phyloP scores from a whole-genome alignment of 257 asterid genomes.

The Plantago elongata region DNA sequence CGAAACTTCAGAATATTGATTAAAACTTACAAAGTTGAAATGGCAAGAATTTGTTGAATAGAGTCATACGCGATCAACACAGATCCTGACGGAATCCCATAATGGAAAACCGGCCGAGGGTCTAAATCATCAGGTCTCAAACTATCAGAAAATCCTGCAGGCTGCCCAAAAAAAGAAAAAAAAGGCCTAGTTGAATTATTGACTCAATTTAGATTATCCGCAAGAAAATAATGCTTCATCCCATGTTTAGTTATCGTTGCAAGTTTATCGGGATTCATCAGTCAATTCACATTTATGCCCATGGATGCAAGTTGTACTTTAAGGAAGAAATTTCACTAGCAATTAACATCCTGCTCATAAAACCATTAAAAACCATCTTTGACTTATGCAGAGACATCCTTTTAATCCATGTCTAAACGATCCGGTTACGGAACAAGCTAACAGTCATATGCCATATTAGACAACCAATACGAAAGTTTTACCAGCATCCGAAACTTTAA shows the following conservation, averaged over 20 bases:
- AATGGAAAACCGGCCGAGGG: conserved; percentile 71
- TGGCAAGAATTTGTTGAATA: conserved; percentile 67
- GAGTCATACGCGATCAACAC: conserved; percentile 46
- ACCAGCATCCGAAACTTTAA: too few species aligned
- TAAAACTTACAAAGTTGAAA: conserved; percentile 61
- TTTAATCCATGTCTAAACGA: too few species aligned
- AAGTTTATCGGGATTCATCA: background rate
- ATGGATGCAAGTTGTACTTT: background rate
- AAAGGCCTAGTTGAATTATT: background rate
- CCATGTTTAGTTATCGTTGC: background rate
- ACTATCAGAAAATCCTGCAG: conserved; percentile 52
- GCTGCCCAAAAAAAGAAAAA: conserved; percentile 47
- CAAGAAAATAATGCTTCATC: background rate
- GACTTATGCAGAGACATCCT: too few species aligned
- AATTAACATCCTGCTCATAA: background rate
- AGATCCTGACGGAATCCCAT: conserved; percentile 81
- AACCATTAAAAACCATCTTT: too few species aligned
- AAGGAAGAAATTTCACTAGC: background rate
- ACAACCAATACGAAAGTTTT: too few species aligned
- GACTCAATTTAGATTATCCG: background rate
- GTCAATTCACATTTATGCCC: background rate
- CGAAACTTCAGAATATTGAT: background rate
- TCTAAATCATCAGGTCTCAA: conserved; percentile 59
- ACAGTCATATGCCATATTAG: too few species aligned
- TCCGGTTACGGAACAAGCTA: too few species aligned